phyloP scores from a whole-genome alignment of 176 grass and related monocot species.

The Hsuehochloa calcarea region DNA sequence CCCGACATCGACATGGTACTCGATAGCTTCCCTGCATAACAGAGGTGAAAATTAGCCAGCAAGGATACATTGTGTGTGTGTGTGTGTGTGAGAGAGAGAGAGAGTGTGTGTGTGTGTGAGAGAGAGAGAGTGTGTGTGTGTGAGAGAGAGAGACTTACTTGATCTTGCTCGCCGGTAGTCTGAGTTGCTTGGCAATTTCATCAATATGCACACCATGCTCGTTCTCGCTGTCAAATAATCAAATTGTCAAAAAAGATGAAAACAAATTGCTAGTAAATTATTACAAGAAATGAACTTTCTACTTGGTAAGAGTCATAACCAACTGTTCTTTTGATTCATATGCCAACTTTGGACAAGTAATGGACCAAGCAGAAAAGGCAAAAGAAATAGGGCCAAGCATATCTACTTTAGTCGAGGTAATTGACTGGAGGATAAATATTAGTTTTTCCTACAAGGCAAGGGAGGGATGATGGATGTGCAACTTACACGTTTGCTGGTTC shows the following conservation, averaged over 20 bases:
- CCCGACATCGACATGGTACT: slow-evolving; percentile 46
- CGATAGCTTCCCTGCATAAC: slow-evolving; percentile 65
- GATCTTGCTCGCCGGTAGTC: slow-evolving; percentile 45
- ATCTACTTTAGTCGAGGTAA: neutral
- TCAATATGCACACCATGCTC: slow-evolving; percentile 85
- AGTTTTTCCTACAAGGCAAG: neutral
- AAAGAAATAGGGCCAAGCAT: neutral
- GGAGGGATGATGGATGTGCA: neutral
- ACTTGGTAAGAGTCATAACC: neutral
- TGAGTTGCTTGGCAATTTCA: slow-evolving; percentile 63
- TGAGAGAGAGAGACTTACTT: slow-evolving; percentile 38
- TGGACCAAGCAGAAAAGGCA: neutral
- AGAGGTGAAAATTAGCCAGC: slow-evolving; percentile 4
- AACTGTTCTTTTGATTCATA: neutral
- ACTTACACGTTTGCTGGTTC: slow-evolving; percentile 88
- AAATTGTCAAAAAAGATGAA: neutral
- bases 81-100: neutral
- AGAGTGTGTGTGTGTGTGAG: neutral
- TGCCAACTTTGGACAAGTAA: neutral
- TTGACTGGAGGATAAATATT: neutral
- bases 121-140: neutral
- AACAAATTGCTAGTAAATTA: neutral
- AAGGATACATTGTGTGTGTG: neutral
- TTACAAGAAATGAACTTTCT: neutral
- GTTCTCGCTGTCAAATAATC: slow-evolving; percentile 40